A percentile compares a stretch with the other conserved stretches of the same genome.
These are phyloP conservation scores for Colletotrichum sp. DNA, from an alignment of 2,329 filamentous ascomycete species.

Conservation along the genomic window DNA sequence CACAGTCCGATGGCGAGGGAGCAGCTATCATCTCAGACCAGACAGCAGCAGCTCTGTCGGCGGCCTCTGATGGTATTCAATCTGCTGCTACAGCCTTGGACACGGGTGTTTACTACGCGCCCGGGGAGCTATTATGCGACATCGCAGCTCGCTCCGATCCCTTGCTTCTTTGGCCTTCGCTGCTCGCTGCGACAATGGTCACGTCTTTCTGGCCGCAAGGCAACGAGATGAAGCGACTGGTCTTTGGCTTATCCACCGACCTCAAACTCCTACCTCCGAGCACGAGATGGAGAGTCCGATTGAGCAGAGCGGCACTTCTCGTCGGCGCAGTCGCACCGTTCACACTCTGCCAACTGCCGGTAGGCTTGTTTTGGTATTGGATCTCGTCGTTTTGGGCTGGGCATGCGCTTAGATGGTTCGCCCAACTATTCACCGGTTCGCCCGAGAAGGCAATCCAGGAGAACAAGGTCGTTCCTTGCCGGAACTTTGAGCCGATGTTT, in stretches of 20 bases:
- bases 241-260: neutral
- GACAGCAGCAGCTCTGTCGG: neutral
- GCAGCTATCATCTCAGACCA: neutral
- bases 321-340: constrained; percentile 31
- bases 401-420: neutral
- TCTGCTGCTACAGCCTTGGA: constrained; percentile 32
- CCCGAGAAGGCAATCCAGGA: neutral
- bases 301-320: neutral
- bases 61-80: constrained; percentile 24
- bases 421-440: neutral
- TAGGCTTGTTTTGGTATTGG: constrained; percentile 47
- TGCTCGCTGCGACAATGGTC: neutral
- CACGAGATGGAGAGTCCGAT: neutral
- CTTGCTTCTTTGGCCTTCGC: constrained; percentile 49
- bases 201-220: neutral
- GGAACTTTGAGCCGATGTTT: neutral
- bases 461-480: neutral
- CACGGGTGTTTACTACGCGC: constrained; percentile 47
- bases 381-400: constrained; percentile 26
- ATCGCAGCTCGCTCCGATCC: constrained; percentile 55
- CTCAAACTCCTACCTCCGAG: neutral
- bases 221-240: neutral
- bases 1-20: neutral
- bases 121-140: constrained; percentile 61
- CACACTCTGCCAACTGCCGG: constrained; percentile 38